A percentile compares a stretch with the other conserved stretches of the same genome.
Evolutionary conservation across 352 stramenopile genomes (phyloP).

Genomic region (Phytophthora foliorum): DNA sequence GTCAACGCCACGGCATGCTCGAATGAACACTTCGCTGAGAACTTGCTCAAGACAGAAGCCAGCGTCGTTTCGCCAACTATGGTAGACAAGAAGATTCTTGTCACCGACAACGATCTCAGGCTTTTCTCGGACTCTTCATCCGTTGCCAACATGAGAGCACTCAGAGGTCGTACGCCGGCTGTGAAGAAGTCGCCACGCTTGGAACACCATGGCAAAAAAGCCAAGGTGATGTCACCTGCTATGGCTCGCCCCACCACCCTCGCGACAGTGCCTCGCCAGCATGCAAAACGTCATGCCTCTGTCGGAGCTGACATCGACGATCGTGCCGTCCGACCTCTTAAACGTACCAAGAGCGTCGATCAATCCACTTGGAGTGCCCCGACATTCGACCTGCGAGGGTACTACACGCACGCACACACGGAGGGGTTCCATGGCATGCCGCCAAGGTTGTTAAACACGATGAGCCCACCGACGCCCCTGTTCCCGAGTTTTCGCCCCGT

Average conservation of each 20-base stretch:
- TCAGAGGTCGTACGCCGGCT: constrained; percentile 1
- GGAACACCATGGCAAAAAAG: constrained; percentile 19
- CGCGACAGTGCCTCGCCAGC: background rate
- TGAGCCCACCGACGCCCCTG: background rate
- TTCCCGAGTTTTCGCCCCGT: constrained; percentile 1
- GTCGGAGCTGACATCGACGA: constrained; percentile 9
- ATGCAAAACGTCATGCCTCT: constrained; percentile 28
- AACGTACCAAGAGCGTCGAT: constrained; percentile 18
- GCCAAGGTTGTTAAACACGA: constrained; percentile 12
- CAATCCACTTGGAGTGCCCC: constrained; percentile 8
- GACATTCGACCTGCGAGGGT: constrained; percentile 19
- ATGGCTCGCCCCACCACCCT: background rate
- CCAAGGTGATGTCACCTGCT: background rate
- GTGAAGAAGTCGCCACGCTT: constrained; percentile 17
- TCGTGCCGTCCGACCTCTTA: constrained; percentile 13
- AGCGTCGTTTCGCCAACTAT: constrained; percentile 46
- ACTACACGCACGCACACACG: background rate
- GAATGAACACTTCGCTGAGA: background rate
- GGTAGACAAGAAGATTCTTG: constrained; percentile 58
- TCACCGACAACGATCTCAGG: constrained; percentile 56
- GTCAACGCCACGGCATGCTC: constrained; percentile 19
- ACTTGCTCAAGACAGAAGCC: constrained; percentile 22
- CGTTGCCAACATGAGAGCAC: constrained; percentile 25
- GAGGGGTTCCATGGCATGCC: constrained; percentile 36
- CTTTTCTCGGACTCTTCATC: constrained; percentile 34